Evolutionary conservation across 805 yeast species (phyloP), one percentile per base, ranked within the genome.

Genomic region (Cyberlindnera subsufficiens): DNA sequence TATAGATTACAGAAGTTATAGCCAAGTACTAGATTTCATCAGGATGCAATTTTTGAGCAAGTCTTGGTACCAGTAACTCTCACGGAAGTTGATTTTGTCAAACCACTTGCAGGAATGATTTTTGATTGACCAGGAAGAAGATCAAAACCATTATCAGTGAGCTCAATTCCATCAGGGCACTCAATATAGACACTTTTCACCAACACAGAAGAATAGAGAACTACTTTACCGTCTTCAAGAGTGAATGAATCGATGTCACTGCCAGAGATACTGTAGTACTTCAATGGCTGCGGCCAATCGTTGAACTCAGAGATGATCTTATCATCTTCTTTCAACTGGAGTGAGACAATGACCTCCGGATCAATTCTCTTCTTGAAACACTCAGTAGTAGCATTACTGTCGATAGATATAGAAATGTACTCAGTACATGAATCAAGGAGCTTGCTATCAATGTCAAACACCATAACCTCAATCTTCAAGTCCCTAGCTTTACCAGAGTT

Each of bases 61-160:
- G 4, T 22, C 3, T 22, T 22, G 27, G 27, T 22, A 4, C 27
- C 27, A 22, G 4, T 2, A 22, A 22, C 27, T 22, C 13, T 22
- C 11, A 22, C 27, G 27, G 4, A 22, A 22, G 27, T 22, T 9
- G 27, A 22, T 22, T 22, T 22, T 22, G 27, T 22, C 27, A 22
- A 22, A 22, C 27, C 27, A 4, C 2, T 11, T 22, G 27, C 27
- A 9, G 13, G 9, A 22, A 22, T 22, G 27, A 22, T 35, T 30
- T 35, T 35, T 2, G 37, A 14, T 11, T 60, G 59, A 9, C 67
- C 66, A 1, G 78, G 77, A 49, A 72, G 67, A 32, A 74, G 44
- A 43, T 74, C 80, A 46, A 74, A 60, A 8, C 77, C 76, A 48
- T 74, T 74, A 47, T 74, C 78, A 9, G 54, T 54, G 25, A 69